Conservation (phyloP, 1,284 basidiomycete genomes). For the Coriolopsis trogii region DNA sequence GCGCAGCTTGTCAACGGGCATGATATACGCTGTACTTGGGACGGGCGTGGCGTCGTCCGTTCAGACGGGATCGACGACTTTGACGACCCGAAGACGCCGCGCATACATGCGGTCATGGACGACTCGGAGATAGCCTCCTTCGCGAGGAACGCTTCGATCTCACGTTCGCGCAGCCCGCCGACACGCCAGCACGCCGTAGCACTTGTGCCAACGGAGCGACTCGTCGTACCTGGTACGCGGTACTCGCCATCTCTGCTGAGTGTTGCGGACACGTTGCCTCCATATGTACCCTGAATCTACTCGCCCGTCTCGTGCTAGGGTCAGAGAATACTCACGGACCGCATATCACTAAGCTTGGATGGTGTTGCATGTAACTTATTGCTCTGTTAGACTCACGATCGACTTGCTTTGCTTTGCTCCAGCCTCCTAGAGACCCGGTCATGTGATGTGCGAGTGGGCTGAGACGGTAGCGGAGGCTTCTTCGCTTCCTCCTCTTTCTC, state of each 20-base stretch:
- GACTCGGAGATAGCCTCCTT: slow-evolving; percentile 44
- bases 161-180: slow-evolving; percentile 35
- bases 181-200: slow-evolving; percentile 76
- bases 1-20: slow-evolving; percentile 86
- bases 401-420: no score
- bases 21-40: slow-evolving; percentile 89
- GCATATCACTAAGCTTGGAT: no score
- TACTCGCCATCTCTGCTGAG: slow-evolving; percentile 53
- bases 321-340: no score
- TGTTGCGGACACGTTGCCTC: slow-evolving; percentile 20
- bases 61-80: slow-evolving; percentile 42
- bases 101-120: slow-evolving; percentile 76
- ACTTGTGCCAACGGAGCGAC: slow-evolving; percentile 76
- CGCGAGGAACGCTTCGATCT: not conserved
- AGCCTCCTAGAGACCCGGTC: no score
- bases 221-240: slow-evolving; percentile 62
- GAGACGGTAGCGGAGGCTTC: no score
- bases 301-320: not conserved
- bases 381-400: no score
- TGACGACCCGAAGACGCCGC: slow-evolving; percentile 64
- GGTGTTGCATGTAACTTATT: no score
- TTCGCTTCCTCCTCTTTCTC: no score
- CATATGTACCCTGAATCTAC: slow-evolving; percentile 12
- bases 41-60: slow-evolving; percentile 63
- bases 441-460: no score